Evolutionary conservation across 1,284 basidiomycete species (phyloP).

Genomic region (Cryptococcus jaspeensis): DNA sequence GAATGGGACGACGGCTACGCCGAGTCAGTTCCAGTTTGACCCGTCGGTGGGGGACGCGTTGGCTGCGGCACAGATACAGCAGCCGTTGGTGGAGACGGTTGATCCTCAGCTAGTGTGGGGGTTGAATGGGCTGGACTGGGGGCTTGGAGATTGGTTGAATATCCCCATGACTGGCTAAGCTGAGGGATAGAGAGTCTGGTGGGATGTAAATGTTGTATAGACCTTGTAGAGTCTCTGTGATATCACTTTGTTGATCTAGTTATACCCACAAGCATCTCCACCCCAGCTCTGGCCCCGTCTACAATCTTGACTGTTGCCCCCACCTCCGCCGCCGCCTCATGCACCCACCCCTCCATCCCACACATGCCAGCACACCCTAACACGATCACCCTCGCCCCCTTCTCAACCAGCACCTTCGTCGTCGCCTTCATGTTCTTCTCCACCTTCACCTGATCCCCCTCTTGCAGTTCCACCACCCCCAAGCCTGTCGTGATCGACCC

Average conservation of each 20-base stretch:
- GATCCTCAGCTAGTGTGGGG: constrained; percentile 22
- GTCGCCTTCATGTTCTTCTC: constrained; percentile 23
- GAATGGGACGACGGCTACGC: constrained; percentile 8
- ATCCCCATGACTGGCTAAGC: too few species aligned
- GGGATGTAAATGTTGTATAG: not conserved
- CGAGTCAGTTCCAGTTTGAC: constrained; percentile 3
- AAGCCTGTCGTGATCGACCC: constrained; percentile 23
- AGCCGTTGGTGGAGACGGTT: not conserved
- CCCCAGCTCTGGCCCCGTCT: constrained; percentile 21
- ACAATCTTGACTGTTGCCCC: constrained; percentile 16
- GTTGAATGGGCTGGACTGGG: constrained; percentile 9
- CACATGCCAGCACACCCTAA: constrained; percentile 30
- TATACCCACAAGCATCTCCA: constrained; percentile 20
- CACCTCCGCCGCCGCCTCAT: constrained; percentile 10
- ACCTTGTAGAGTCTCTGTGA: not conserved
- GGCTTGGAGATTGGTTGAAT: constrained; percentile 3
- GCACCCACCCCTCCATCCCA: constrained; percentile 28
- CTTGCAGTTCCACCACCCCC: constrained; percentile 26
- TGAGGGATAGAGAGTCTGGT: not conserved
- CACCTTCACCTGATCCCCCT: constrained; percentile 21
- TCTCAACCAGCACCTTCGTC: constrained; percentile 14
- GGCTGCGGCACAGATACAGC: not conserved
- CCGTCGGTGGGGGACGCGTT: not conserved
- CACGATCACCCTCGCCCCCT: constrained; percentile 19
- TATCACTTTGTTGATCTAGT: constrained; percentile 2